A percentile compares a stretch with the other conserved stretches of the same genome.
Conservation (phyloP, 1,139 yeast species). For the Geotrichum candidum region DNA sequence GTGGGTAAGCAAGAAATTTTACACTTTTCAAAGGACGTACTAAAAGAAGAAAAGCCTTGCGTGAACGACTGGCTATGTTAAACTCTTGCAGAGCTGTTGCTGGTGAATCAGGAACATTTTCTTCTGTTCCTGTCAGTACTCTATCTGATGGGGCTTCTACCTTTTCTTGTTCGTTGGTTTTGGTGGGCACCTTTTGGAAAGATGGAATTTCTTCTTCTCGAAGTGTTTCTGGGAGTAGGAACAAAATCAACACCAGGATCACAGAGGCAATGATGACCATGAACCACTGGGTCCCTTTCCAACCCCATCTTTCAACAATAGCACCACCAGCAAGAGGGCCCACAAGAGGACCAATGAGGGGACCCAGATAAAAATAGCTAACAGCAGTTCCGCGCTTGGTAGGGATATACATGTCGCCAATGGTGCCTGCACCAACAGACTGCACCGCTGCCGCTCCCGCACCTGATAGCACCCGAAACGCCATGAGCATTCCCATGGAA, state of each 20-base stretch:
- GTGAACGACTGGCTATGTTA: neutral
- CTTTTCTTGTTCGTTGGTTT: neutral
- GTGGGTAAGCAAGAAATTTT: constrained; percentile 48
- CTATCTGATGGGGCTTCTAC: neutral
- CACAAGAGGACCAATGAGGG: constrained; percentile 71
- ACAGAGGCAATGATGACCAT: constrained; percentile 61
- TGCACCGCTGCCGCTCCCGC: constrained; percentile 84
- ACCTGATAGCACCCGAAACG: constrained; percentile 65
- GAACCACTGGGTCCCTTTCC: constrained; percentile 90
- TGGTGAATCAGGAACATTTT: neutral
- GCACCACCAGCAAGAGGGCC: constrained; percentile 83
- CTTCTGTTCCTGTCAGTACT: neutral
- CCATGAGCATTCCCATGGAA: constrained; percentile 56
- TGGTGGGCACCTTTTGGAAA: neutral
- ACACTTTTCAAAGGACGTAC: constrained; percentile 34
- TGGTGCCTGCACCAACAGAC: constrained; percentile 86
- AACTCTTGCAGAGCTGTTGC: neutral
- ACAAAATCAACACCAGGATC: constrained; percentile 45
- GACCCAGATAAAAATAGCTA: constrained; percentile 78
- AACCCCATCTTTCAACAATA: constrained; percentile 65
- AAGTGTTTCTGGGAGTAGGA: constrained; percentile 72
- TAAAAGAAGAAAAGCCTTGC: constrained; percentile 20
- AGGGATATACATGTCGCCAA: constrained; percentile 64
- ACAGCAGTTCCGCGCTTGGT: constrained; percentile 71
- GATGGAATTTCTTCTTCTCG: constrained; percentile 9